phyloP scores from a whole-genome alignment of 2,329 filamentous ascomycete species.

The Aspergillus brasiliensis region DNA sequence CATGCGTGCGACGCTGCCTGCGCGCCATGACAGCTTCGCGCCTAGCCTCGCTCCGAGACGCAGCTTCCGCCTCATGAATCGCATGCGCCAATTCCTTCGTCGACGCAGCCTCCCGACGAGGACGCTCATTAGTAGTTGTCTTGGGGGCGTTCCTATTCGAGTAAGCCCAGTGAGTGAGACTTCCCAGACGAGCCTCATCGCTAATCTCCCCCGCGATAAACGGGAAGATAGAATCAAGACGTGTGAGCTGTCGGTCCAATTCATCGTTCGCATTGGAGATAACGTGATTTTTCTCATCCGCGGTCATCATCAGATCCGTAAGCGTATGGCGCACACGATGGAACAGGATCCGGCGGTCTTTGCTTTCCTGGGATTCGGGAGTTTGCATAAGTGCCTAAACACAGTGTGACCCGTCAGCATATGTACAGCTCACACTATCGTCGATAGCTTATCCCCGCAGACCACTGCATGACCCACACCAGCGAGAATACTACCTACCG shows the following conservation, averaged over 20 bases:
- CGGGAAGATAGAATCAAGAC: constrained; percentile 84
- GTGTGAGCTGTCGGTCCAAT: constrained; percentile 77
- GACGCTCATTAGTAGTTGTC: constrained; percentile 65
- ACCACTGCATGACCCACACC: constrained; percentile 32
- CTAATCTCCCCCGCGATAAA: constrained; percentile 87
- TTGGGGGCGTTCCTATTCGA: constrained; percentile 71
- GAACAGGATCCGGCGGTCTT: constrained; percentile 67
- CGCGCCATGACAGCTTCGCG: constrained; percentile 80
- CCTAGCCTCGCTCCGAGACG: constrained; percentile 78
- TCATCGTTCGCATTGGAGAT: constrained; percentile 90
- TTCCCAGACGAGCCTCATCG: constrained; percentile 91
- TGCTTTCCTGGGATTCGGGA: constrained; percentile 40
- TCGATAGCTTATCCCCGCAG: not conserved
- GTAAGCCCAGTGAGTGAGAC: constrained; percentile 92
- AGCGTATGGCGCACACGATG: constrained; percentile 76
- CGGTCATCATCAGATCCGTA: constrained; percentile 80
- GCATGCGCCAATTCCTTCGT: constrained; percentile 70
- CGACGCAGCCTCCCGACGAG: constrained; percentile 75
- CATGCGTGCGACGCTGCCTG: constrained; percentile 70
- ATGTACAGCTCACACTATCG: not conserved
- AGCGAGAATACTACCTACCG: constrained; percentile 37
- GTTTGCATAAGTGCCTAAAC: constrained; percentile 30
- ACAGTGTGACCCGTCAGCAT: not conserved
- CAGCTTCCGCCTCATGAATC: constrained; percentile 78
- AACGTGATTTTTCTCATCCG: constrained; percentile 98